A percentile compares a stretch with the other conserved stretches of the same genome.
phyloP scores from a whole-genome alignment of 2,329 filamentous ascomycete genomes.

The Cytospora piceae region DNA sequence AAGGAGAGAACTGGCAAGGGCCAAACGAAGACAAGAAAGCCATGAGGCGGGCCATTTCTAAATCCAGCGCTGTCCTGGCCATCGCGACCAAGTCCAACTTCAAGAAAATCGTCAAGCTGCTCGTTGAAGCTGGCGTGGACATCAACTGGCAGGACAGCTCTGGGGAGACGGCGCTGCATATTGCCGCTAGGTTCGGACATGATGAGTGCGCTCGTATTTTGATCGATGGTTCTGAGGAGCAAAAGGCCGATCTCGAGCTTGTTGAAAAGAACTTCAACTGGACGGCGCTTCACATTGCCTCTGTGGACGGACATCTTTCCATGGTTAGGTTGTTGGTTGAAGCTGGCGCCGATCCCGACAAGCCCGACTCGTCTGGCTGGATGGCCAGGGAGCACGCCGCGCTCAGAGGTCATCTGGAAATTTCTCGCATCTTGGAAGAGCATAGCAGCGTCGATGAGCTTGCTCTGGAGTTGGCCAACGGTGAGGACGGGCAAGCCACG shows the following conservation, averaged over 20 bases:
- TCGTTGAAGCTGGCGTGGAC: constrained; percentile 88
- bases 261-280: constrained; percentile 85
- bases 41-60: constrained; percentile 71
- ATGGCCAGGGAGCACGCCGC: constrained; percentile 92
- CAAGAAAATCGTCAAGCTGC: constrained; percentile 78
- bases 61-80: constrained; percentile 85
- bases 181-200: constrained; percentile 88
- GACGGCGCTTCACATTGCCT: constrained; percentile 93
- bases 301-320: constrained; percentile 80
- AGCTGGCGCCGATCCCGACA: constrained; percentile 75
- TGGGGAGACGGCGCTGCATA: constrained; percentile 88
- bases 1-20: constrained; percentile 78
- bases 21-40: constrained; percentile 63
- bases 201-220: constrained; percentile 78
- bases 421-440: constrained; percentile 66
- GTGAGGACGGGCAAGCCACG: constrained; percentile 18
- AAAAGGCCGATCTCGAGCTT: constrained; percentile 77
- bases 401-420: constrained; percentile 81
- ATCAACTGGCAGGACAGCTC: constrained; percentile 91
- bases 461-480: constrained; percentile 12
- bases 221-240: constrained; percentile 68
- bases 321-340: constrained; percentile 78
- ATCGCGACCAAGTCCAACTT: constrained; percentile 90
- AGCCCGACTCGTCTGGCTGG: constrained; percentile 87
- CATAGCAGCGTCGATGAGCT: constrained; percentile 50